Evolutionary conservation across 2,329 filamentous ascomycete genomes (phyloP), one percentile per base, ranked within the genome.

Genomic region (Hypoxylon sp.): DNA sequence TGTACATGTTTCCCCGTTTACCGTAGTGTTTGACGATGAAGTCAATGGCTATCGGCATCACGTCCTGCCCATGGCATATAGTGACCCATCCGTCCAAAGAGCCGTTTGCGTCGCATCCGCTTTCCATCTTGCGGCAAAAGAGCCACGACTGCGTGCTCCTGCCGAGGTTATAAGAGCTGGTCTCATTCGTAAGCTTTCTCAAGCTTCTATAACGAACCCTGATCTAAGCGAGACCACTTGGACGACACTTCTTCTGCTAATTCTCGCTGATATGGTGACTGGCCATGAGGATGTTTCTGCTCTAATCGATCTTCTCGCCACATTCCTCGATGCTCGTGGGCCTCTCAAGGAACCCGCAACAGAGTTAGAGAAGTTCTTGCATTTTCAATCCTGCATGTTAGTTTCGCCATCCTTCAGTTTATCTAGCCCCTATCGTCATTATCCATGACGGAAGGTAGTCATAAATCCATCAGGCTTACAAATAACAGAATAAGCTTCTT

Each of bases 31-130:
- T 15, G 63, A 66, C 24, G 63, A 62, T 39, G 57, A 66, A 39
- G 29, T 46, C 15, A 66, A 66, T 52, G 63, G 63, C 17, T 66
- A 56, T 15, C 52, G 63, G 3, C 57, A 66, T 19, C 17, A 66
- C 8, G 50, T 66, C 29, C 7, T 66, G n/a, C 63, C 63, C 24
- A 44, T 66, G 48, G 63, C 63, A 6, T 29, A 62, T 17, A 35
- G n/a, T 6, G 35, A 62, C 2, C 57, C 52, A 29, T 19, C 57
- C 21, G 52, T 66, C 1, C 44, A 66, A 27, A 66, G 35, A 56
- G 63, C 63, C 6, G 57, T 66, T 29, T 66, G 63, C 27, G 48
- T 66, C 17, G 63, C 50, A n/a, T 61, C 63, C 13, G 63, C 63
- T 15, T 66, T 62, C 37, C 63, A 66, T 21, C 51, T 66, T 10